Conservation (phyloP, 441 rosid genomes). For the Pelargonium fulgidum region DNA sequence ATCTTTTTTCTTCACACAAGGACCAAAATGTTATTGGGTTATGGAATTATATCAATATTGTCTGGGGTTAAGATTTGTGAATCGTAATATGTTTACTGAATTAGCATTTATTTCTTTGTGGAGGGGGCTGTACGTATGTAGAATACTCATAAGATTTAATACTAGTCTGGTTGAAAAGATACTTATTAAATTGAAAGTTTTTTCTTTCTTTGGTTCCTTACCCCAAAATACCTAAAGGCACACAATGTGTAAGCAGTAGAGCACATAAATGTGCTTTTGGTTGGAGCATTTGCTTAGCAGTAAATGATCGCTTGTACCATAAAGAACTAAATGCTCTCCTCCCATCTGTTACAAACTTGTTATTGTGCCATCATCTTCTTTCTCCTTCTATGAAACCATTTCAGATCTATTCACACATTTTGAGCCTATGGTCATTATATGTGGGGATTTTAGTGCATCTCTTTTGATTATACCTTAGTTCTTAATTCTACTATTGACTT, state of each 20-base stretch:
- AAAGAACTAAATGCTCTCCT: neutral
- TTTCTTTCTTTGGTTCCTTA: neutral
- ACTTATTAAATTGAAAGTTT: neutral
- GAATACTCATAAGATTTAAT: neutral
- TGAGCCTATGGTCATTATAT: neutral
- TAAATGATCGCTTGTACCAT: neutral
- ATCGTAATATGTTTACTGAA: neutral
- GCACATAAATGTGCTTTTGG: neutral
- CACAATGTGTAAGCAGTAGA: neutral
- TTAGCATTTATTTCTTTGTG: neutral
- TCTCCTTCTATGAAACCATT: constrained; percentile 6
- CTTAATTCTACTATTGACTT: neutral
- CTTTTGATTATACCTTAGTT: constrained; percentile 4
- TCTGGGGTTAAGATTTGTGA: neutral
- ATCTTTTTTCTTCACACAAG: neutral
- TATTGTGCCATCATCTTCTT: neutral
- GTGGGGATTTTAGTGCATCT: neutral
- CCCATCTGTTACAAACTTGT: neutral
- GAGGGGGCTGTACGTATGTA: neutral
- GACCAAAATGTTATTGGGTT: neutral
- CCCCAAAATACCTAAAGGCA: neutral
- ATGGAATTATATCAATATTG: neutral
- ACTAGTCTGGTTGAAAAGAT: neutral
- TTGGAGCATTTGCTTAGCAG: neutral
- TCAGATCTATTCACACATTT: neutral